phyloP scores from a whole-genome alignment of 495 filamentous ascomycete genomes.

The Massariosphaeria phaeospora region DNA sequence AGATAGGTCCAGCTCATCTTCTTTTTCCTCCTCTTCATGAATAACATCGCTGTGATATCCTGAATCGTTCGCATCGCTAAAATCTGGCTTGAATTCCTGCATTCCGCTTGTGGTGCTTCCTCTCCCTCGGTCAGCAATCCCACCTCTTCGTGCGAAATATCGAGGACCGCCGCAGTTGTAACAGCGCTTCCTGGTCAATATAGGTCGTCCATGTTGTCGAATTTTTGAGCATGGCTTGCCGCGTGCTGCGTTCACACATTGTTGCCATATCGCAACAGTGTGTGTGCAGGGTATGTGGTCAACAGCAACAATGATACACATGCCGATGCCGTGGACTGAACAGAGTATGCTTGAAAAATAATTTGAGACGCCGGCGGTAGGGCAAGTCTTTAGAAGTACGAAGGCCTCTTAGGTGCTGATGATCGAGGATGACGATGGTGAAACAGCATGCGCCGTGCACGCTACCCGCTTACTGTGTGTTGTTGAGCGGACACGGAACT shows the following conservation, averaged over 20 bases:
- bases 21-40: constrained; percentile 13
- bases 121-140: constrained; percentile 8
- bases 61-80: constrained; percentile 9
- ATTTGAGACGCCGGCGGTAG: too few relatives aligned
- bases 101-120: neutral
- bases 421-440: too few relatives aligned
- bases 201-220: constrained; percentile 21
- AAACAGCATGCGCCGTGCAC: too few relatives aligned
- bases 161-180: constrained; percentile 19
- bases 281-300: constrained; percentile 23
- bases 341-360: too few relatives aligned
- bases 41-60: constrained; percentile 23
- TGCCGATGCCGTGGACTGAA: too few relatives aligned
- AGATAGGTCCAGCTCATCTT: neutral
- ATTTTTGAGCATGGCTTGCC: constrained; percentile 6
- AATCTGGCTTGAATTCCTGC: neutral
- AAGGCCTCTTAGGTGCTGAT: too few relatives aligned
- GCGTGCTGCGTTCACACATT: constrained; percentile 13
- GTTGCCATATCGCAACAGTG: constrained; percentile 22
- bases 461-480: too few relatives aligned
- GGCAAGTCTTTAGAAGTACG: too few relatives aligned
- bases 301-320: constrained; percentile 27
- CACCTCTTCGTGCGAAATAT: constrained; percentile 12
- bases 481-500: too few relatives aligned
- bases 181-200: constrained; percentile 22